phyloP scores from a whole-genome alignment of 129 eudicot genomes.

The Arctium minus region DNA sequence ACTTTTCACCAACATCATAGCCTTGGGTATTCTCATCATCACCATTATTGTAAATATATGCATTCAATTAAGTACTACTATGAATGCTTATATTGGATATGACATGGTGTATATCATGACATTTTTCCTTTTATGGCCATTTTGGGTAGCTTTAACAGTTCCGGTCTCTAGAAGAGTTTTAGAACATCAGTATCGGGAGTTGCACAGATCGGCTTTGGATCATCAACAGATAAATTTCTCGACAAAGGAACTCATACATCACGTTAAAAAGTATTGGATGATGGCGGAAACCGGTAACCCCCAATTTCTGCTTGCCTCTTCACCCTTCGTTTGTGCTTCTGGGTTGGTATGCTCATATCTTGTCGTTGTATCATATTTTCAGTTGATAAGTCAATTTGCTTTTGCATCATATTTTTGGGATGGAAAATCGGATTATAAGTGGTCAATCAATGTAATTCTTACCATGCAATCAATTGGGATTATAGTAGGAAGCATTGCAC shows the following conservation, averaged over 20 bases:
- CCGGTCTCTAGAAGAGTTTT: not conserved
- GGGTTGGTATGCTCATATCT: not conserved
- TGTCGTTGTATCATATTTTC: not conserved
- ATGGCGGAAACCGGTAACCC: not conserved
- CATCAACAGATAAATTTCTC: not conserved
- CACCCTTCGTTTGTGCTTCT: not conserved
- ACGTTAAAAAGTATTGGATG: constrained; percentile 6
- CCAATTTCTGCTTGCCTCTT: not conserved
- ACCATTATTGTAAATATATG: not conserved
- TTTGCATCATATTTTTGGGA: not conserved
- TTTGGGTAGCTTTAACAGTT: not conserved
- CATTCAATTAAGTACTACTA: not conserved
- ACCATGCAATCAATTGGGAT: not conserved
- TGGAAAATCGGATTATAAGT: not conserved
- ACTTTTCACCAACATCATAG: not conserved
- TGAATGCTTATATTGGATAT: too few species aligned
- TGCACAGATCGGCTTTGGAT: not conserved
- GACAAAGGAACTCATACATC: not conserved
- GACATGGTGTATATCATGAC: too few species aligned
- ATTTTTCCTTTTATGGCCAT: not conserved
- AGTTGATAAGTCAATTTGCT: not conserved
- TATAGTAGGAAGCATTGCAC: not conserved
- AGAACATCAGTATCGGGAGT: not conserved
- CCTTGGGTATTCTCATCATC: not conserved
- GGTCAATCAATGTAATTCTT: not conserved